These are phyloP conservation scores for Dimocarpus longan DNA, from an alignment of 345 rosid species.

Conservation along the genomic window DNA sequence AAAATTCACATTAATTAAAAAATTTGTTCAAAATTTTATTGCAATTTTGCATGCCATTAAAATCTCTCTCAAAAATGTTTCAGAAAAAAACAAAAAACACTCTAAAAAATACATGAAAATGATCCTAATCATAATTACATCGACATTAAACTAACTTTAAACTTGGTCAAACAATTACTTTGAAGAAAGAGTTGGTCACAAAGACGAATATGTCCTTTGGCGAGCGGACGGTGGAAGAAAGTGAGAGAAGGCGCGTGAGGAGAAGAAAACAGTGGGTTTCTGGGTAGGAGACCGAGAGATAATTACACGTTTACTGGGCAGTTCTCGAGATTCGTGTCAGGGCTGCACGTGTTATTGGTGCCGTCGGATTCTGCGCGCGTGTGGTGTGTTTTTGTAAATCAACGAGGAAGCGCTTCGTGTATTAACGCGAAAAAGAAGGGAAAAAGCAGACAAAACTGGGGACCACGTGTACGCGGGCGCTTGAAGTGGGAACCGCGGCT, in stretches of 20 bases:
- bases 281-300: conserved; percentile 30
- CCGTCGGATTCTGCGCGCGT: conserved; percentile 23
- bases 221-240: background rate
- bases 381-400: background rate
- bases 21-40: no score
- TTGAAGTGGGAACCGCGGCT: conserved; percentile 48
- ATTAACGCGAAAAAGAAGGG: background rate
- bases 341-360: conserved; percentile 35
- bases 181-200: background rate
- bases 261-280: background rate
- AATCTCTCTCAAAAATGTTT: no score
- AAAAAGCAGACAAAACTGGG: conserved; percentile 33
- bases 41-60: no score
- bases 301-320: conserved; percentile 34
- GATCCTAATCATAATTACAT: no score
- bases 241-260: conserved; percentile 11
- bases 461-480: conserved; percentile 39
- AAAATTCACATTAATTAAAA: no score
- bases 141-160: no score
- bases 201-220: background rate
- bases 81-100: no score
- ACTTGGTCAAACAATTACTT: no score
- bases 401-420: background rate
- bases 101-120: no score
- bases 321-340: conserved; percentile 31